Evolutionary conservation across 129 eudicot species (phyloP).

Genomic region (Centella asiatica): DNA sequence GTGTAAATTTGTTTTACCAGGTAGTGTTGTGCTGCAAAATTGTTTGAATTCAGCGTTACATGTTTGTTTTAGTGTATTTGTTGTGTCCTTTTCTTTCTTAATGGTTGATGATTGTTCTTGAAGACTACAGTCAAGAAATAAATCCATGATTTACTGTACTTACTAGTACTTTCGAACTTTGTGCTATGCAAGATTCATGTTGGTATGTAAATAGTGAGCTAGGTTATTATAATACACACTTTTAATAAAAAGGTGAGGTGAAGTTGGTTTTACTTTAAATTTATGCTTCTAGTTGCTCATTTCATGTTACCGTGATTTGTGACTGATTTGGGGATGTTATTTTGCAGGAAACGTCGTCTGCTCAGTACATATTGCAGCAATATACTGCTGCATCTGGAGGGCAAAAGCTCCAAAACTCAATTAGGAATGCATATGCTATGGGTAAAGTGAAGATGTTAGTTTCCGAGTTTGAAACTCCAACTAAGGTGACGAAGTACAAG

Average conservation of each 20-base stretch:
- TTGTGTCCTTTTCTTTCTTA: neutral
- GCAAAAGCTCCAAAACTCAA: conserved; percentile 52
- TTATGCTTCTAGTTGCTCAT: neutral
- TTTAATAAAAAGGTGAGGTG: neutral
- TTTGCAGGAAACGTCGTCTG: conserved; percentile 76
- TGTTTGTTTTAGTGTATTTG: too few relatives aligned
- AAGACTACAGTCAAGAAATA: neutral
- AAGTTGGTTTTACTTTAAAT: neutral
- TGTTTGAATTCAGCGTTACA: neutral
- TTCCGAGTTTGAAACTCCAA: conserved; percentile 69
- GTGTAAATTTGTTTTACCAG: conserved; percentile 6
- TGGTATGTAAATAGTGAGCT: neutral
- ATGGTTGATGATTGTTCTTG: neutral
- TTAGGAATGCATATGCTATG: conserved; percentile 75
- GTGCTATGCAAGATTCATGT: neutral
- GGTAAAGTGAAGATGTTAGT: conserved; percentile 79
- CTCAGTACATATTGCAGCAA: conserved; percentile 85
- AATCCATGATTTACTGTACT: conserved; percentile 3
- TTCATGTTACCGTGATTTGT: neutral
- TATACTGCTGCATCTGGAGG: conserved; percentile 89
- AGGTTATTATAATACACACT: neutral
- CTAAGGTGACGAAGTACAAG: conserved; percentile 45
- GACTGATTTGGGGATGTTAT: neutral
- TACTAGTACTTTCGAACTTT: neutral
- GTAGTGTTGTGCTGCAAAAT: neutral